Evolutionary conservation across 768 basidiomycete species (phyloP).

Genomic region (Agaricus blazei): DNA sequence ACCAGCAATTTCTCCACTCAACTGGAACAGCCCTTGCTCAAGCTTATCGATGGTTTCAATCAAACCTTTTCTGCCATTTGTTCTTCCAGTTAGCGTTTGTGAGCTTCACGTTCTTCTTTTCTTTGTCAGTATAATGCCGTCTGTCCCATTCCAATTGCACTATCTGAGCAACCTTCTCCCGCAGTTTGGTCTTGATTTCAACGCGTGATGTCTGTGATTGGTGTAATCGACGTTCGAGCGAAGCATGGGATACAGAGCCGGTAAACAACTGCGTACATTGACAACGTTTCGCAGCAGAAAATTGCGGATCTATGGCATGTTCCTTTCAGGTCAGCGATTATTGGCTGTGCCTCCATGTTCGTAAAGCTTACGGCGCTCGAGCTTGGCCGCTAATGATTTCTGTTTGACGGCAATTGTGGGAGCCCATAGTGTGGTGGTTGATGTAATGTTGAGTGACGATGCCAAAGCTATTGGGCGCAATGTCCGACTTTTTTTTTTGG

Average conservation of each 20-base stretch:
- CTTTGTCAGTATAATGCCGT: conserved; percentile 62
- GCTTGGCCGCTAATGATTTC: conserved; percentile 61
- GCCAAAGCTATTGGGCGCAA: not conserved
- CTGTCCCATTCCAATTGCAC: conserved; percentile 69
- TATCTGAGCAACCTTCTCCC: conserved; percentile 57
- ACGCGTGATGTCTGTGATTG: conserved; percentile 55
- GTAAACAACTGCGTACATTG: conserved; percentile 61
- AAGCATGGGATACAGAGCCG: conserved; percentile 54
- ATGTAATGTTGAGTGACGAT: not conserved
- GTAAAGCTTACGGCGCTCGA: conserved; percentile 49
- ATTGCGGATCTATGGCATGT: conserved; percentile 48
- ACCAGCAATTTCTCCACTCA: conserved; percentile 68
- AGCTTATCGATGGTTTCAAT: conserved; percentile 59
- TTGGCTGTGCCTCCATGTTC: not conserved
- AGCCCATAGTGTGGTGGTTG: not conserved
- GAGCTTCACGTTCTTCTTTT: conserved; percentile 65
- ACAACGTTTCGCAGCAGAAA: conserved; percentile 62
- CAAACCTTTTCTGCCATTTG: conserved; percentile 57
- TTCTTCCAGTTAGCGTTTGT: conserved; percentile 48
- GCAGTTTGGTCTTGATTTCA: conserved; percentile 63
- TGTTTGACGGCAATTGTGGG: conserved; percentile 42
- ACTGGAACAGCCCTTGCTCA: conserved; percentile 75
- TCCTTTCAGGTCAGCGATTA: not conserved
- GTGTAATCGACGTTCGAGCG: conserved; percentile 64
- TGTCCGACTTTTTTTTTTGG: not conserved